phyloP scores from a whole-genome alignment of 176 grass and related monocot species.

The Paspalum notatum region DNA sequence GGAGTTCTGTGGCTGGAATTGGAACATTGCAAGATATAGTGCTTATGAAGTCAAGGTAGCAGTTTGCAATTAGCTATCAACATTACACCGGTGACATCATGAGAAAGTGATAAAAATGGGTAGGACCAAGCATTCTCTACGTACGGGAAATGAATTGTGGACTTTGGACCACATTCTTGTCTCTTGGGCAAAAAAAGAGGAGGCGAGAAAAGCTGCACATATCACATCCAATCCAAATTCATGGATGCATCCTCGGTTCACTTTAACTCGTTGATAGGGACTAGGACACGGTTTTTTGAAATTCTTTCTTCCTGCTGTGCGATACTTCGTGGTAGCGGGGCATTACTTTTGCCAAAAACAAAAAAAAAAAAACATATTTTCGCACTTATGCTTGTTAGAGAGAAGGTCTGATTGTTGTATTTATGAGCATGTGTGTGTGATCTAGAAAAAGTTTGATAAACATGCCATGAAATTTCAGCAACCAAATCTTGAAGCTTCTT shows the following conservation, averaged over 20 bases:
- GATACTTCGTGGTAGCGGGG: constrained; percentile 4
- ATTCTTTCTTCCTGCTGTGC: not conserved
- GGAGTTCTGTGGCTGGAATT: constrained; percentile 43
- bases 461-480: not conserved
- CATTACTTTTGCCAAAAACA: not conserved
- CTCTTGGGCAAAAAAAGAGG: not conserved
- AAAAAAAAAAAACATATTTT: not conserved
- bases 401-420: not conserved
- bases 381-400: not conserved
- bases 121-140: constrained; percentile 20
- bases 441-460: constrained; percentile 17
- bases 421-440: not conserved
- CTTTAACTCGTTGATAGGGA: constrained; percentile 38
- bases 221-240: constrained; percentile 36
- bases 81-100: constrained; percentile 33
- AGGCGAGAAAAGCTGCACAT: not conserved
- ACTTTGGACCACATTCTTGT: constrained; percentile 47
- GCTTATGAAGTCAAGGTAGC: constrained; percentile 47
- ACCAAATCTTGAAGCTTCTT: not conserved
- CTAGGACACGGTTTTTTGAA: constrained; percentile 40
- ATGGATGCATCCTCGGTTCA: constrained; percentile 19
- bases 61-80: constrained; percentile 54
- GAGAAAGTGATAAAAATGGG: constrained; percentile 28
- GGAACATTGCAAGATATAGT: constrained; percentile 45
- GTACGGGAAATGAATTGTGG: constrained; percentile 44